A percentile compares a stretch with the other conserved stretches of the same genome.
phyloP scores from a whole-genome alignment of 2,329 filamentous ascomycete species.

The Colletotrichum sp. region DNA sequence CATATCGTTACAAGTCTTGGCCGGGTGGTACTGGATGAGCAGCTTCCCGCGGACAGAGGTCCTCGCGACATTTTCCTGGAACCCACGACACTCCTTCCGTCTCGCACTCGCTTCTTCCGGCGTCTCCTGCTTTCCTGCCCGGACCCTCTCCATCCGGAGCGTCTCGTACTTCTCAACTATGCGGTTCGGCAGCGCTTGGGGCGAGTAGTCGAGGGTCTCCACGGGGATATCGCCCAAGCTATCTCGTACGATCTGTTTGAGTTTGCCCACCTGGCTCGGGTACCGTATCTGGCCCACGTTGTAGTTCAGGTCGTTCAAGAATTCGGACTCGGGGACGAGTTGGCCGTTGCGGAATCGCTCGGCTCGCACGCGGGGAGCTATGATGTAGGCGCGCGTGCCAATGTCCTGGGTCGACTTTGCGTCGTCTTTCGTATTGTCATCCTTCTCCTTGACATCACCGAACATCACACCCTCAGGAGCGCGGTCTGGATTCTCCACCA shows the following conservation, averaged over 20 bases:
- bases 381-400: neutral
- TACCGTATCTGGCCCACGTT: neutral
- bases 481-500: neutral
- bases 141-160: neutral
- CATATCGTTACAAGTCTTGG: neutral
- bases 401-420: neutral
- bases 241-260: neutral
- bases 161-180: neutral
- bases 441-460: neutral
- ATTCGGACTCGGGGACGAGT: neutral
- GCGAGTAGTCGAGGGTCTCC: neutral
- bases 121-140: neutral
- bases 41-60: neutral
- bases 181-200: neutral
- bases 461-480: neutral
- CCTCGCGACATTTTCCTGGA: neutral
- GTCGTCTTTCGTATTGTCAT: neutral
- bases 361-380: neutral
- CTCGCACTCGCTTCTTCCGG: neutral
- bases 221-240: neutral
- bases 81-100: neutral
- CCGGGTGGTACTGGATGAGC: constrained; percentile 6
- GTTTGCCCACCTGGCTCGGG: neutral
- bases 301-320: neutral
- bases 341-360: neutral